phyloP scores from a whole-genome alignment of 805 yeast genomes.

The Grigorovia yakushimaensis region DNA sequence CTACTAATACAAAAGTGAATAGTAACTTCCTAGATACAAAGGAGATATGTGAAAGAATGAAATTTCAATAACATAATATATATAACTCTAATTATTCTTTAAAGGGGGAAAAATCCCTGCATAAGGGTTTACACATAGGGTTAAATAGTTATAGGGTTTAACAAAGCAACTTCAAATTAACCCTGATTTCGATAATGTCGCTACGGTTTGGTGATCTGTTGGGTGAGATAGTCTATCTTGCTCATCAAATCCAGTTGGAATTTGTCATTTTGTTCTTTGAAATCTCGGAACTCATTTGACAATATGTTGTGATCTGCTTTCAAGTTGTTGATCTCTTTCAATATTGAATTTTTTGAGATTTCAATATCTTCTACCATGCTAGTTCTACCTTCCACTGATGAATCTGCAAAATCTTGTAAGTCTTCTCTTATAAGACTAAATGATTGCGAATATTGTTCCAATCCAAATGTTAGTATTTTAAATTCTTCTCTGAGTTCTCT shows the following conservation, averaged over 20 bases:
- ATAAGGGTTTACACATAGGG: too few relatives aligned
- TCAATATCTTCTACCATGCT: not conserved
- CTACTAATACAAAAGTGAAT: too few relatives aligned
- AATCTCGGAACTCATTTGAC: not conserved
- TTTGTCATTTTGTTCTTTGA: not conserved
- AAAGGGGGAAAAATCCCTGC: not conserved
- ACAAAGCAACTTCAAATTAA: too few relatives aligned
- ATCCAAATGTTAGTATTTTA: not conserved
- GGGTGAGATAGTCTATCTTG: not conserved
- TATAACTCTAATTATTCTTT: not conserved
- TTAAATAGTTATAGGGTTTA: too few relatives aligned
- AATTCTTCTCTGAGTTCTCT: not conserved
- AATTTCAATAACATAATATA: too few relatives aligned
- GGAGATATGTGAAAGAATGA: too few relatives aligned
- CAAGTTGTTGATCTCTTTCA: not conserved
- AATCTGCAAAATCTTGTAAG: not conserved
- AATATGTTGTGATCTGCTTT: not conserved
- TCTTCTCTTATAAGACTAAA: not conserved
- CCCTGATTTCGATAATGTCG: too few relatives aligned
- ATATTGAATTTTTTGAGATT: not conserved
- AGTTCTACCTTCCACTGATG: not conserved
- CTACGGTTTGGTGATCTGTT: not conserved
- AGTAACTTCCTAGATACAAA: not conserved
- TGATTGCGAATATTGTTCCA: not conserved
- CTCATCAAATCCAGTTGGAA: not conserved